Evolutionary conservation across 2,329 filamentous ascomycete species (phyloP), one percentile per base, ranked within the genome.

Genomic region (Arthrinium phaeospermum): DNA sequence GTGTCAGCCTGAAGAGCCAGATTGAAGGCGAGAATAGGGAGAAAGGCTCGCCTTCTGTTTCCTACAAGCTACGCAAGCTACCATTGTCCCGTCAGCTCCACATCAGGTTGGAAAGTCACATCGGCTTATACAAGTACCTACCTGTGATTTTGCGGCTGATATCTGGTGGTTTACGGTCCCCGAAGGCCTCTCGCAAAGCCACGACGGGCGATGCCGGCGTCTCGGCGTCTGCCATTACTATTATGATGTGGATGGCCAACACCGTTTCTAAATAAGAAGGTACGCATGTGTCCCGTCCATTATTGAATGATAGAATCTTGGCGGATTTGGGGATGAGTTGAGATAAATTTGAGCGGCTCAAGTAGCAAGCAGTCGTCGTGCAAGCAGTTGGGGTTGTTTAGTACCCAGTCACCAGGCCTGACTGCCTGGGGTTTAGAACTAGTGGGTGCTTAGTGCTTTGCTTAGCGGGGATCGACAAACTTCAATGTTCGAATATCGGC

Each of bases 21-120:
- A 7, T 4, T 16, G 27, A 12, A 16, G 16, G 4, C 27, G 47
- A 44, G 37, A 7, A 22, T 41, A 37, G 16, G n/a, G 24, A 16
- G 19, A 7, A 68, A 4, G 22, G 12, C 37, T 73, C 12, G 71
- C 72, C 70, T 73, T 73, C 22, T 71, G 72, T 61, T 73, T 73
- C 45, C 72, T 67, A 30, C 72, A 73, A 34, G 53, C 68, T 46
- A 61, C 72, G 22, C 72, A 73, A 3, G 72, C 72, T 27, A 45
- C 70, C 37, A 46, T 72, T 57, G 68, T 70, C 45, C 45, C 68
- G 47, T 24, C 24, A 69, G 37, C 41, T 68, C 22, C 70, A 64
- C 7, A 27, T 41, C 41, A n/a, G 27, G 37, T 19, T n/a, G 53
- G n/a, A 51, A 27, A 7, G 51, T 6, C 10, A n/a, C 19, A 69